Percentiles rank a stretch among this genome's conserved stretches.
Conservation (phyloP, 2,329 filamentous ascomycete genomes). For the Hymenoscyphus salicellus region DNA sequence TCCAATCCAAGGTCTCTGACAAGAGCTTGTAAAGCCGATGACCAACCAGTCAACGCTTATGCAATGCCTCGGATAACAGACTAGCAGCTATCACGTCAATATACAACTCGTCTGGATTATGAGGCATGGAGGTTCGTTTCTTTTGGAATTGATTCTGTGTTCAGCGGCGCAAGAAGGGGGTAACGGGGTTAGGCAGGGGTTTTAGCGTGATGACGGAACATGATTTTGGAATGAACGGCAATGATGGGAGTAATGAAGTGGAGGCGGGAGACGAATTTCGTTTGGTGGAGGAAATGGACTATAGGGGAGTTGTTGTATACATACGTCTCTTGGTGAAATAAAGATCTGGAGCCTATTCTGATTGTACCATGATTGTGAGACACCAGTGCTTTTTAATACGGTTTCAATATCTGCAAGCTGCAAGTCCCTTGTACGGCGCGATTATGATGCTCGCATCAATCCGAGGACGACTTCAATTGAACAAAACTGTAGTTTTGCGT, state of each 20-base stretch:
- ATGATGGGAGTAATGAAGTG: constrained; percentile 19
- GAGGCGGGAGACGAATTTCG: constrained; percentile 25
- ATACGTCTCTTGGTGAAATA: constrained; percentile 3
- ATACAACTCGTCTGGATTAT: constrained; percentile 10
- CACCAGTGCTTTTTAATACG: background rate
- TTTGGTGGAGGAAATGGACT: constrained; percentile 17
- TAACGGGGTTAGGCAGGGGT: background rate
- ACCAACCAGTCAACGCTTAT: background rate
- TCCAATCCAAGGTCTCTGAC: constrained; percentile 43
- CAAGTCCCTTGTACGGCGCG: background rate
- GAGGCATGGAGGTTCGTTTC: constrained; percentile 11
- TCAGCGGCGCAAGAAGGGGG: constrained; percentile 2
- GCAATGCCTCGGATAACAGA: constrained; percentile 12
- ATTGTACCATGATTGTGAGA: constrained; percentile 2
- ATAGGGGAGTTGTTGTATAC: constrained; percentile 22
- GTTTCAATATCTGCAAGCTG: background rate
- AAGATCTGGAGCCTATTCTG: background rate
- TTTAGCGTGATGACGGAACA: background rate
- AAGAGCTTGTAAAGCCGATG: constrained; percentile 59
- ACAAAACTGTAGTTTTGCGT: too few relatives aligned
- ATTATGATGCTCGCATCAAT: background rate
- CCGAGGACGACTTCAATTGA: too few relatives aligned
- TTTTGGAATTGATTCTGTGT: constrained; percentile 1
- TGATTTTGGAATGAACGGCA: constrained; percentile 14
- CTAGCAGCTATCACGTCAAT: constrained; percentile 14